Conservation (phyloP, 2,329 filamentous ascomycete species). For the Truncatella angustata region DNA sequence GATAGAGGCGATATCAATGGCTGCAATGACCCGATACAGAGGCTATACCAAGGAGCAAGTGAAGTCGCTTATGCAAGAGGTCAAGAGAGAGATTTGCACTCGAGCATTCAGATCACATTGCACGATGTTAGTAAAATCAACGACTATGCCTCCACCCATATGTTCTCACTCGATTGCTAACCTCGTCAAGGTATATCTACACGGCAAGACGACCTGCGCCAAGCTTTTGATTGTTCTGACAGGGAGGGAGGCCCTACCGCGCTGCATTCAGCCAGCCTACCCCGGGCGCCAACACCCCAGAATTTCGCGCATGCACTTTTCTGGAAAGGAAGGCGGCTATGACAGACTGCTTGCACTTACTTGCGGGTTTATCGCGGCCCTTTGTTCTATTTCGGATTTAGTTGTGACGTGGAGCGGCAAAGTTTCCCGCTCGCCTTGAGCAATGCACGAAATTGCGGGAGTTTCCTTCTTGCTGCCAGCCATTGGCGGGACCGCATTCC, state of each 20-base stretch:
- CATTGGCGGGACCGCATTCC: neutral
- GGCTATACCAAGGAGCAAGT: conserved; percentile 63
- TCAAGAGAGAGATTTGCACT: conserved; percentile 67
- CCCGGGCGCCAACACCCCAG: too few species aligned
- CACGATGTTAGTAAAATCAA: conserved; percentile 61
- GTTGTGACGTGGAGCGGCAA: conserved; percentile 2
- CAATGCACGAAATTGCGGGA: conserved; percentile 3
- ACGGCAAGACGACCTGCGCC: neutral
- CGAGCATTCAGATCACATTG: conserved; percentile 71
- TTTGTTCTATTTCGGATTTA: conserved; percentile 4
- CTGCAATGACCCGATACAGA: conserved; percentile 66
- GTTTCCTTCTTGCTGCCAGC: neutral
- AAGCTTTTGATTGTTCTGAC: neutral
- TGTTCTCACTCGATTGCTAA: neutral
- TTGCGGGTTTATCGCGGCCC: neutral
- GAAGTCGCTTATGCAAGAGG: conserved; percentile 57
- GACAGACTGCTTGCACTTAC: neutral
- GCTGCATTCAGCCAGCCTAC: too few species aligned
- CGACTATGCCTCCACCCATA: conserved; percentile 1
- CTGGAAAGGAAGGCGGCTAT: neutral
- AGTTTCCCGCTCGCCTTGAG: conserved; percentile 8
- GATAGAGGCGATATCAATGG: conserved; percentile 70
- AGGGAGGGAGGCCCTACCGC: too few species aligned
- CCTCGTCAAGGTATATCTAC: conserved; percentile 1
- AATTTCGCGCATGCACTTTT: neutral